A percentile compares a stretch with the other conserved stretches of the same genome.
These are phyloP conservation scores for Claviceps monticola DNA, from an alignment of 2,329 filamentous ascomycete genomes.

Conservation along the genomic window DNA sequence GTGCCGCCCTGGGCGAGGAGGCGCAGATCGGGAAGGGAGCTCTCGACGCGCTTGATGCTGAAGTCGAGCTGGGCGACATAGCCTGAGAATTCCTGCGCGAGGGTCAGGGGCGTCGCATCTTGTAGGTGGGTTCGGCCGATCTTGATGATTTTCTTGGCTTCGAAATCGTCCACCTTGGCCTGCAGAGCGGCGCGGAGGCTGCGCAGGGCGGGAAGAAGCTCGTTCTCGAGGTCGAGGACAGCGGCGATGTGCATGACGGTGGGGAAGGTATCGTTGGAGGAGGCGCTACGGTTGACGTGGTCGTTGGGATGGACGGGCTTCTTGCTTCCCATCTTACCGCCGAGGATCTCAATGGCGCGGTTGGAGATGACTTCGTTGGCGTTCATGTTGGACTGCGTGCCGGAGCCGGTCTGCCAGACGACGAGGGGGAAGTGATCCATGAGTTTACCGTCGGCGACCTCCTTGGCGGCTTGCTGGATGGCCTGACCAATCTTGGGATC, in stretches of 20 bases:
- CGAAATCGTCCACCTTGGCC: slow-evolving; percentile 78
- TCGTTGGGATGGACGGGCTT: slow-evolving; percentile 99
- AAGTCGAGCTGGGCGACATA: slow-evolving; percentile 92
- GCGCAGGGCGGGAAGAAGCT: slow-evolving; percentile 69
- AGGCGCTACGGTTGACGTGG: slow-evolving; percentile 98
- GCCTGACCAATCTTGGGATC: slow-evolving; percentile 71
- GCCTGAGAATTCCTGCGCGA: slow-evolving; percentile 94
- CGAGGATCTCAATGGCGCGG: slow-evolving; percentile 94
- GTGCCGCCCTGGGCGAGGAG: slow-evolving; percentile 91
- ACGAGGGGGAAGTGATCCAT: slow-evolving; percentile 96
- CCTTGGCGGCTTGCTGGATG: slow-evolving; percentile 85
- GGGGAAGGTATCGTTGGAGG: slow-evolving; percentile 97
- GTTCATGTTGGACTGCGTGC: slow-evolving; percentile 99
- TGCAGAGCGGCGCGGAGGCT: slow-evolving; percentile 74
- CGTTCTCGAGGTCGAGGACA: slow-evolving; percentile 79
- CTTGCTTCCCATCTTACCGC: slow-evolving; percentile 88
- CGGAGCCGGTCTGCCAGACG: slow-evolving; percentile 97
- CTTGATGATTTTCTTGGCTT: slow-evolving; percentile 85
- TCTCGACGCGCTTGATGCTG: slow-evolving; percentile 76
- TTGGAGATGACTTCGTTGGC: slow-evolving; percentile 99
- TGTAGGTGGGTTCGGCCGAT: slow-evolving; percentile 96
- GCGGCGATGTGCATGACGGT: slow-evolving; percentile 99
- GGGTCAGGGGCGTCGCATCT: slow-evolving; percentile 88
- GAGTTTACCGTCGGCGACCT: slow-evolving; percentile 88
- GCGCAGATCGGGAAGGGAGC: slow-evolving; percentile 67